These are phyloP conservation scores for Xylariomycetidae sp. DNA, from an alignment of 2,329 filamentous ascomycete genomes.

Conservation along the genomic window DNA sequence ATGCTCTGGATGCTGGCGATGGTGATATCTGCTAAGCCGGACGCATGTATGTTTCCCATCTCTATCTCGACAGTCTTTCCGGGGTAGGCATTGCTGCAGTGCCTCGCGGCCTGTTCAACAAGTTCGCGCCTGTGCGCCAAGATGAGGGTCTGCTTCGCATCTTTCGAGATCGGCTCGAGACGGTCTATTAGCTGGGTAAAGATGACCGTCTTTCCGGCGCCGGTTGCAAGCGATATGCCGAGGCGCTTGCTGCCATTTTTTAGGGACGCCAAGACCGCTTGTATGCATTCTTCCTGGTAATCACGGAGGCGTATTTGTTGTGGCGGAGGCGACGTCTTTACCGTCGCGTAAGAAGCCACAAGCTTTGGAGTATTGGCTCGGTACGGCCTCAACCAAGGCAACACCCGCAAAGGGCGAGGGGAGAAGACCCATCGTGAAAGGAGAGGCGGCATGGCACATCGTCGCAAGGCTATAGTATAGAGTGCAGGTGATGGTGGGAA, in stretches of 20 bases:
- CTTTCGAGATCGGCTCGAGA: constrained; percentile 48
- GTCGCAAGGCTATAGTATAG: neutral
- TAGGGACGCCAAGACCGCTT: constrained; percentile 67
- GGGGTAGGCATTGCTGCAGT: constrained; percentile 78
- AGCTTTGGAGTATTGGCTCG: constrained; percentile 6
- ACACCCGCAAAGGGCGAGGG: constrained; percentile 6
- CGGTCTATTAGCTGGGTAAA: constrained; percentile 92
- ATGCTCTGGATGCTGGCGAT: constrained; percentile 87
- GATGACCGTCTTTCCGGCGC: constrained; percentile 88
- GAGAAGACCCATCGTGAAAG: constrained; percentile 14
- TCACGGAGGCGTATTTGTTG: constrained; percentile 57
- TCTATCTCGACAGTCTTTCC: constrained; percentile 79
- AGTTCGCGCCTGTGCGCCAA: constrained; percentile 88
- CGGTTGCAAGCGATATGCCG: constrained; percentile 81
- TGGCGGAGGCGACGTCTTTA: constrained; percentile 3
- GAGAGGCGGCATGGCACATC: constrained; percentile 22
- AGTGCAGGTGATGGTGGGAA: too few species aligned
- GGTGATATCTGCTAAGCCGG: constrained; percentile 83
- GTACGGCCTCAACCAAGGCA: constrained; percentile 2
- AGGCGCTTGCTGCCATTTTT: constrained; percentile 68
- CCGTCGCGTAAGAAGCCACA: constrained; percentile 4
- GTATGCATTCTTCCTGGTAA: constrained; percentile 90
- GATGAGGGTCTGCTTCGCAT: constrained; percentile 75
- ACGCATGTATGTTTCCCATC: constrained; percentile 74
- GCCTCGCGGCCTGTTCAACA: constrained; percentile 85